phyloP scores from a whole-genome alignment of 306 rosid species.

The Cyclanthera cordifolia region DNA sequence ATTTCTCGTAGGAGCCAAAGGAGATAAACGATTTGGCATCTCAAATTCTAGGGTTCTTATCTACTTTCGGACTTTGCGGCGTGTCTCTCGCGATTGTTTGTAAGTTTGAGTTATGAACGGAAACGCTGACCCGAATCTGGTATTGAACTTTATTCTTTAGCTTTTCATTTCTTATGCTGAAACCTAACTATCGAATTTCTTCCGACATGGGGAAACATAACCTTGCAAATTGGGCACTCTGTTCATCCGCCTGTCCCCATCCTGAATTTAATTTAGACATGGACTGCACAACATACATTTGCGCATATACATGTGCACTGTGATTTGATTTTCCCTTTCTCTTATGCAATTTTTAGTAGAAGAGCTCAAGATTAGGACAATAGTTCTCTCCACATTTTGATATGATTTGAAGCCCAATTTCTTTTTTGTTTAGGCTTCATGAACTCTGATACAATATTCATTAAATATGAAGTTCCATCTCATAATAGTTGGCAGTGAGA shows the following conservation, averaged over 20 bases:
- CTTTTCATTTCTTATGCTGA: not conserved
- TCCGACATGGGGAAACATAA: not conserved
- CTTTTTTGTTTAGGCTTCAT: too few species aligned
- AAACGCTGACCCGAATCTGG: not conserved
- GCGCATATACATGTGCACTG: not conserved
- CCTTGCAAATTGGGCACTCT: not conserved
- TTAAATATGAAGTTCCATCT: too few species aligned
- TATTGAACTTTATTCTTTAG: not conserved
- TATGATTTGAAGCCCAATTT: not conserved
- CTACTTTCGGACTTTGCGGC: not conserved
- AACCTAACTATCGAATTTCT: not conserved
- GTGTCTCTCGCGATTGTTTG: not conserved
- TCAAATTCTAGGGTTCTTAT: not conserved
- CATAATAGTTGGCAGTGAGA: too few species aligned
- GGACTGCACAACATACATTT: too few species aligned
- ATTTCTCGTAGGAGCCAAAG: not conserved
- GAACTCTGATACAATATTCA: too few species aligned
- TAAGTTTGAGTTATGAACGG: not conserved
- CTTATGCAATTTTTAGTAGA: not conserved
- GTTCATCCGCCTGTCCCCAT: not conserved
- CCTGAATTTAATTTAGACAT: not conserved
- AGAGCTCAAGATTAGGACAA: not conserved
- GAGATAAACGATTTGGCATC: too few species aligned
- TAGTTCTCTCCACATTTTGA: not conserved
- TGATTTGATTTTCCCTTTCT: not conserved